A percentile compares a stretch with the other conserved stretches of the same genome.
These are phyloP conservation scores for Plasmodium yoelii DNA, from an alignment of 169 alveolate genomes.

Conservation along the genomic window DNA sequence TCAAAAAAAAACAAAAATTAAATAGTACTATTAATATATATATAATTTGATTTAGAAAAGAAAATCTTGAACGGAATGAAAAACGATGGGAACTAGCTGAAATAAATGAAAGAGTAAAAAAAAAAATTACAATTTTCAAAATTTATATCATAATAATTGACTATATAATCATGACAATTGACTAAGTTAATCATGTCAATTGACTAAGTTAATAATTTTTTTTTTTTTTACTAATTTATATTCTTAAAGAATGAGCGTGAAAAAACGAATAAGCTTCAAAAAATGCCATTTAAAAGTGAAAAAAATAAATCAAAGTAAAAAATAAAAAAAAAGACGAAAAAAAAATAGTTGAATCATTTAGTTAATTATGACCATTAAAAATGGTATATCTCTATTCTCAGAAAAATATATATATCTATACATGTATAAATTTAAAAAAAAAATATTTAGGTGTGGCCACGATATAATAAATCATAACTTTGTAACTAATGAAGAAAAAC, in stretches of 20 bases:
- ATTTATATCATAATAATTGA: neutral
- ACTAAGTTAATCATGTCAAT: too few relatives aligned
- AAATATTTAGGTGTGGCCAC: conserved; percentile 41
- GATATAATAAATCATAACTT: conserved; percentile 61
- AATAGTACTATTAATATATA: neutral
- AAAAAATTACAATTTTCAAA: neutral
- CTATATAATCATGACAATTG: too few relatives aligned
- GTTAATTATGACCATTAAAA: neutral
- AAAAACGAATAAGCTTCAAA: conserved; percentile 47
- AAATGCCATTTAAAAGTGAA: conserved; percentile 75
- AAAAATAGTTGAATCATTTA: neutral
- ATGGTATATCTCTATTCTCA: neutral
- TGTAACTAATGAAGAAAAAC: conserved; percentile 20
- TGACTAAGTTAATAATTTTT: too few relatives aligned
- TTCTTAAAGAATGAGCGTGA: conserved; percentile 46
- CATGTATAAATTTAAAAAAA: neutral
- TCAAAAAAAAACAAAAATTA: neutral
- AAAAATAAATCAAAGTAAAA: conserved; percentile 73
- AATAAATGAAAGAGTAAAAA: conserved; percentile 31
- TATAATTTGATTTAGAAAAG: conserved; percentile 12
- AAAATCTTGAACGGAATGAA: conserved; percentile 49
- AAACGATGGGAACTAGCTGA: conserved; percentile 43
- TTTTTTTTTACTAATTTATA: neutral
- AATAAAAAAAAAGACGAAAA: conserved; percentile 2
- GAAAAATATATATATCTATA: neutral